Percentiles rank a stretch among this genome's conserved stretches.
phyloP scores from a whole-genome alignment of 169 alveolate genomes.

The Babesia ovata region DNA sequence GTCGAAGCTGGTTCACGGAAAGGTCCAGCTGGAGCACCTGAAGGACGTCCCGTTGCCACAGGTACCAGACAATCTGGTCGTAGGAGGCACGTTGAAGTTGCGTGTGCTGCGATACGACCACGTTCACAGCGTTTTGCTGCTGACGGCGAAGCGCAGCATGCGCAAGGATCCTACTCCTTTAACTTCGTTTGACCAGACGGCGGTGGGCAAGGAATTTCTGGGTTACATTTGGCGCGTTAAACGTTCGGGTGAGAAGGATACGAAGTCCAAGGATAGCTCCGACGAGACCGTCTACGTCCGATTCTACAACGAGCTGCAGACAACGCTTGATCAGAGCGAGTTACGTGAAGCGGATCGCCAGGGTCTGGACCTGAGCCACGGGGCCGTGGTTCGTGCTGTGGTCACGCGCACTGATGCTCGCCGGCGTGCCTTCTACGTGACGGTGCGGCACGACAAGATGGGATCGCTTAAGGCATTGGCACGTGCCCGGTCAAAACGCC shows the following conservation, averaged over 20 bases:
- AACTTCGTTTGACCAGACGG: slow-evolving; percentile 20
- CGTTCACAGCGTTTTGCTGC: slow-evolving; percentile 29
- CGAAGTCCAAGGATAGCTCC: not conserved
- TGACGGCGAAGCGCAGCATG: slow-evolving; percentile 54
- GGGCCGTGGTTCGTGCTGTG: slow-evolving; percentile 48
- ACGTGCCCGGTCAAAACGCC: slow-evolving; percentile 12
- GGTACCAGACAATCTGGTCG: slow-evolving; percentile 50
- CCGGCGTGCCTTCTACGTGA: slow-evolving; percentile 49
- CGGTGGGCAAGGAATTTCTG: slow-evolving; percentile 45
- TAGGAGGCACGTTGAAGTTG: slow-evolving; percentile 40
- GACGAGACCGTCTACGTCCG: slow-evolving; percentile 30
- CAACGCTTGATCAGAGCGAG: slow-evolving; percentile 34
- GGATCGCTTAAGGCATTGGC: slow-evolving; percentile 12
- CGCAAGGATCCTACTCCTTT: slow-evolving; percentile 50
- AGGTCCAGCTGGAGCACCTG: slow-evolving; percentile 63
- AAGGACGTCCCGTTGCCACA: slow-evolving; percentile 56
- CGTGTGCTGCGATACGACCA: slow-evolving; percentile 68
- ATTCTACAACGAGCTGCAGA: slow-evolving; percentile 55
- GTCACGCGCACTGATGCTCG: slow-evolving; percentile 45
- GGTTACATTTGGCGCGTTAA: slow-evolving; percentile 41
- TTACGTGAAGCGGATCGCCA: slow-evolving; percentile 30
- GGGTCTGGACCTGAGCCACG: slow-evolving; percentile 31
- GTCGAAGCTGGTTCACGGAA: slow-evolving; percentile 58
- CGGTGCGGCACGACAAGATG: slow-evolving; percentile 35
- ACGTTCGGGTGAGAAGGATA: not conserved